Evolutionary conservation across 176 grass and related monocot species (phyloP).

Genomic region (Puccinellia tenuiflora): DNA sequence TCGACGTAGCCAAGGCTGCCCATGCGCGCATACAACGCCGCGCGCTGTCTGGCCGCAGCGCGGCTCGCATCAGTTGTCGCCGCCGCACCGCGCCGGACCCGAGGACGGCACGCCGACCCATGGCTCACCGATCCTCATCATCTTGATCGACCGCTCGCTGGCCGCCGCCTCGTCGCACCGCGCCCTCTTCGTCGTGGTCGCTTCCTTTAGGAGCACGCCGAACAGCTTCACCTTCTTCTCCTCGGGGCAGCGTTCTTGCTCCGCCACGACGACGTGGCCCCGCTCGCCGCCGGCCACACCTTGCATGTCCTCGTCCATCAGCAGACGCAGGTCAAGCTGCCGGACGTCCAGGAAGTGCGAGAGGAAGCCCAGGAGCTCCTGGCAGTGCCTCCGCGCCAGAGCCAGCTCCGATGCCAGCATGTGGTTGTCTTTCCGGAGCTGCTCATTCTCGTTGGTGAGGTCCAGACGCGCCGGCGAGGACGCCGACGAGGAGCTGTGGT

Average conservation of each 20-base stretch:
- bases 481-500: conserved; percentile 47
- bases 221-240: conserved; percentile 59
- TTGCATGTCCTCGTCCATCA: conserved; percentile 38
- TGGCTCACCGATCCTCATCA: conserved; percentile 38
- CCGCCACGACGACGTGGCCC: background rate
- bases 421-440: conserved; percentile 63
- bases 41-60: background rate
- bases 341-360: conserved; percentile 68
- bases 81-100: conserved; percentile 23
- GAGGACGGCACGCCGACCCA: conserved; percentile 46
- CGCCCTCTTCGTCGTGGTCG: conserved; percentile 25
- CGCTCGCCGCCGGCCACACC: background rate
- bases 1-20: background rate
- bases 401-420: conserved; percentile 49
- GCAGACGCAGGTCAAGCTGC: conserved; percentile 41
- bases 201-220: conserved; percentile 51
- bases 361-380: conserved; percentile 67
- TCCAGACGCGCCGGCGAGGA: conserved; percentile 40
- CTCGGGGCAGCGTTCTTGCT: conserved; percentile 7
- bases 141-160: conserved; percentile 49
- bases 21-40: background rate
- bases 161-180: conserved; percentile 41
- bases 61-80: conserved; percentile 27
- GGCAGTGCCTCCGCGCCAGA: conserved; percentile 46
- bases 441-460: conserved; percentile 54